A percentile compares a stretch with the other conserved stretches of the same genome.
Evolutionary conservation across 768 basidiomycete genomes (phyloP).

Genomic region (Leccinum incarnatum): DNA sequence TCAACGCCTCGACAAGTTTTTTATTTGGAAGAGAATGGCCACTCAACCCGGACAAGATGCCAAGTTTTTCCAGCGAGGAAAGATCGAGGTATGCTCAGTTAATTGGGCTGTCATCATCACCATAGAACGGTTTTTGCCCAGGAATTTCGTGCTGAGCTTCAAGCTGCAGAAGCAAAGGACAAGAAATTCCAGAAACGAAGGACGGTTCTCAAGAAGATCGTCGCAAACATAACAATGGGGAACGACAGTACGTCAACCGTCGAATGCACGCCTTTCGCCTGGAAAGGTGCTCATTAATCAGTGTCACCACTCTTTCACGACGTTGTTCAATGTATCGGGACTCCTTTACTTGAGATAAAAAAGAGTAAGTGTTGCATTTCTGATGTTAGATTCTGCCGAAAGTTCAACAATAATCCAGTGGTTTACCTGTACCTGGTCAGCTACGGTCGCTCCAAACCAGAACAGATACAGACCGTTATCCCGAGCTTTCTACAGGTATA

Average conservation of each 20-base stretch:
- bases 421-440: conserved; percentile 97
- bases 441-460: conserved; percentile 91
- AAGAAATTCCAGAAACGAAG: conserved; percentile 94
- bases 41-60: conserved; percentile 77
- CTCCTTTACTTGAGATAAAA: conserved; percentile 95
- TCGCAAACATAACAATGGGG: conserved; percentile 99
- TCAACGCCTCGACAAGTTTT: neutral
- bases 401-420: conserved; percentile 50
- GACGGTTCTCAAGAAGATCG: conserved; percentile 93
- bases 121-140: conserved; percentile 30
- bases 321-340: conserved; percentile 92
- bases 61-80: conserved; percentile 88
- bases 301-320: conserved; percentile 96
- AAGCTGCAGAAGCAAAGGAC: conserved; percentile 91
- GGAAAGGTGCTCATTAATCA: conserved; percentile 33
- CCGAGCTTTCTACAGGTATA: conserved; percentile 85
- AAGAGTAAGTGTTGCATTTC: conserved; percentile 69
- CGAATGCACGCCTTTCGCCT: conserved; percentile 11
- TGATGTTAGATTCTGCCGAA: neutral
- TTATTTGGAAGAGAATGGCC: conserved; percentile 33
- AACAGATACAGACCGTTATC: conserved; percentile 89
- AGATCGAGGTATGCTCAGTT: conserved; percentile 67
- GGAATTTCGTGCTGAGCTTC: conserved; percentile 90
- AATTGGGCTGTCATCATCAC: conserved; percentile 6
- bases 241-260: conserved; percentile 80